Conservation (phyloP, 306 rosid genomes). For the Pterocarpus macrocarpus region DNA sequence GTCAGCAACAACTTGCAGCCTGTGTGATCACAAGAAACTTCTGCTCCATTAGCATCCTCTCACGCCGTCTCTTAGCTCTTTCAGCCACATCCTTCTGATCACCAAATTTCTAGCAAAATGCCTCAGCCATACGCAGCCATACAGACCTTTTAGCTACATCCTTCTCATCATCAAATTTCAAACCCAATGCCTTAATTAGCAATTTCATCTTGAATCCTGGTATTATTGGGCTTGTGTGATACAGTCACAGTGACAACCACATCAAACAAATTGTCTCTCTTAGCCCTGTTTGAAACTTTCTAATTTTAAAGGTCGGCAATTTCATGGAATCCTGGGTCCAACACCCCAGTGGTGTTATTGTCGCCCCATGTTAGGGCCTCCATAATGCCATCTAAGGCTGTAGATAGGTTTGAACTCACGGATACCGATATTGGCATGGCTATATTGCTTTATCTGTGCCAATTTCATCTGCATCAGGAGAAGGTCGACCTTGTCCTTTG, state of each 20-base stretch:
- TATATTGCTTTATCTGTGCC: too few species aligned
- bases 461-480: too few species aligned
- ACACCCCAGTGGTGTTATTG: background rate
- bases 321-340: background rate
- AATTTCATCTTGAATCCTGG: background rate
- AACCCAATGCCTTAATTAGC: background rate
- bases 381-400: background rate
- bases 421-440: too few species aligned
- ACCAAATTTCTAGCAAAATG: background rate
- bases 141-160: background rate
- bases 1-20: conserved; percentile 13
- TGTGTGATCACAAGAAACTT: background rate
- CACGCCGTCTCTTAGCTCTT: background rate
- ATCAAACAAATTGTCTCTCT: background rate
- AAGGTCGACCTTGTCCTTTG: too few species aligned
- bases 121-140: background rate
- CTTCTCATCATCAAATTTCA: background rate
- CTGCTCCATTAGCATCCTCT: background rate
- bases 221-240: background rate
- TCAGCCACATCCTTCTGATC: background rate
- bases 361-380: background rate
- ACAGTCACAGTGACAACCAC: background rate
- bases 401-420: background rate
- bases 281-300: background rate
- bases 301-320: background rate